A percentile compares a stretch with the other conserved stretches of the same genome.
Conservation (phyloP, 768 basidiomycete genomes). For the Leccinum obscurum region DNA sequence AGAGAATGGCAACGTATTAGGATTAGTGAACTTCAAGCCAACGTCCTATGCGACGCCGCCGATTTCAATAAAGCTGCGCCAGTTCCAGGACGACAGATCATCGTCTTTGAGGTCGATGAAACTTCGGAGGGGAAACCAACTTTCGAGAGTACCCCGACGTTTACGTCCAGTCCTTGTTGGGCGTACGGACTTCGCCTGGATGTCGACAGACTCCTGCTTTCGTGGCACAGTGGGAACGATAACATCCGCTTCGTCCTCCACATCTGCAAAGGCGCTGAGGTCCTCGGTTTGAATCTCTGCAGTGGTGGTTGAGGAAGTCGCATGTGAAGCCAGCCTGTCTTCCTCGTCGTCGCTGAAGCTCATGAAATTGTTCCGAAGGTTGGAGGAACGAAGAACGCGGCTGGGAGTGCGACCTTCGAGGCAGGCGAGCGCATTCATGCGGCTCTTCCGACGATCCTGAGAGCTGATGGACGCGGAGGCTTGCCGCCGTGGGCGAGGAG, state of each 20-base stretch:
- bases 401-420: conserved; percentile 52
- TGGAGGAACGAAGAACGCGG: conserved; percentile 19
- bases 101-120: conserved; percentile 66
- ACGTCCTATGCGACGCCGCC: conserved; percentile 30
- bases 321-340: conserved; percentile 30
- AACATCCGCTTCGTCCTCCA: conserved; percentile 34
- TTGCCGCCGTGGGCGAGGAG: conserved; percentile 13
- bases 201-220: conserved; percentile 11
- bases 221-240: conserved; percentile 20
- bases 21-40: neutral
- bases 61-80: conserved; percentile 68
- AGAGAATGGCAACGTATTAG: neutral
- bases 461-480: conserved; percentile 45
- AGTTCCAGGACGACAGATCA: conserved; percentile 46
- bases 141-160: conserved; percentile 45
- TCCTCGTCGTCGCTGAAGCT: conserved; percentile 67
- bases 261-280: conserved; percentile 27
- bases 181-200: conserved; percentile 7
- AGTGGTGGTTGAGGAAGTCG: conserved; percentile 6
- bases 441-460: conserved; percentile 45
- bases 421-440: conserved; percentile 60
- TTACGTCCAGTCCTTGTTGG: conserved; percentile 23
- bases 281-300: conserved; percentile 24
- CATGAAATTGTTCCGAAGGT: conserved; percentile 55
- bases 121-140: conserved; percentile 58